Evolutionary conservation across 1,139 yeast species (phyloP).

Genomic region (Yamadazyma friedrichii): DNA sequence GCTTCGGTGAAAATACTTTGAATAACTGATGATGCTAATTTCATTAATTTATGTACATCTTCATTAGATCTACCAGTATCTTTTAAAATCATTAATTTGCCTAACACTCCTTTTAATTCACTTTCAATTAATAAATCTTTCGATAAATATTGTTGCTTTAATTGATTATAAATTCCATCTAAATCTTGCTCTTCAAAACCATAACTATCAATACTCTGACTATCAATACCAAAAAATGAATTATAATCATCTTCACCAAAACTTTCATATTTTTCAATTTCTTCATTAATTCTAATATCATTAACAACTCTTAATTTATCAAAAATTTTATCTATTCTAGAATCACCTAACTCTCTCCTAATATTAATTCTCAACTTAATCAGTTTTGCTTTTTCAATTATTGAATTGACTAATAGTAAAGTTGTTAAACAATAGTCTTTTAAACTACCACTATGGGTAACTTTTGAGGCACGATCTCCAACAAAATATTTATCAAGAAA

Average conservation of each 20-base stretch:
- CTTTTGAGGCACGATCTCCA: slow-evolving; percentile 16
- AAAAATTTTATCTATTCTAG: slow-evolving; percentile 38
- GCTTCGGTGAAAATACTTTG: slow-evolving; percentile 26
- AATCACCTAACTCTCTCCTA: slow-evolving; percentile 41
- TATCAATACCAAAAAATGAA: slow-evolving; percentile 16
- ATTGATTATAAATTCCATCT: slow-evolving; percentile 19
- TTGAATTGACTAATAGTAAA: slow-evolving; percentile 41
- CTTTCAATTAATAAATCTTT: slow-evolving; percentile 13
- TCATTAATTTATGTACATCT: slow-evolving; percentile 23
- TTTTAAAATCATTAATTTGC: slow-evolving; percentile 19
- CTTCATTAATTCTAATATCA: slow-evolving; percentile 42
- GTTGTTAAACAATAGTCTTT: slow-evolving; percentile 47
- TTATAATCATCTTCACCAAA: slow-evolving; percentile 42
- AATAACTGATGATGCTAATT: slow-evolving; percentile 30
- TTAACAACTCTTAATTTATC: slow-evolving; percentile 35
- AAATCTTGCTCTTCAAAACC: slow-evolving; percentile 16
- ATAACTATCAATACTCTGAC: slow-evolving; percentile 12
- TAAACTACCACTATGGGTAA: slow-evolving; percentile 19
- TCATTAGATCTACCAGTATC: slow-evolving; percentile 22
- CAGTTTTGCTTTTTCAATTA: slow-evolving; percentile 36
- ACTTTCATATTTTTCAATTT: slow-evolving; percentile 42
- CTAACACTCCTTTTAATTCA: slow-evolving; percentile 13
- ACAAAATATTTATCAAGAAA: slow-evolving; percentile 32
- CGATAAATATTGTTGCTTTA: slow-evolving; percentile 16
- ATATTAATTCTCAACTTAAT: slow-evolving; percentile 31